Base-by-base conservation (phyloP, 2,329 filamentous ascomycete species). In the Aureobasidium sp. region DNA sequence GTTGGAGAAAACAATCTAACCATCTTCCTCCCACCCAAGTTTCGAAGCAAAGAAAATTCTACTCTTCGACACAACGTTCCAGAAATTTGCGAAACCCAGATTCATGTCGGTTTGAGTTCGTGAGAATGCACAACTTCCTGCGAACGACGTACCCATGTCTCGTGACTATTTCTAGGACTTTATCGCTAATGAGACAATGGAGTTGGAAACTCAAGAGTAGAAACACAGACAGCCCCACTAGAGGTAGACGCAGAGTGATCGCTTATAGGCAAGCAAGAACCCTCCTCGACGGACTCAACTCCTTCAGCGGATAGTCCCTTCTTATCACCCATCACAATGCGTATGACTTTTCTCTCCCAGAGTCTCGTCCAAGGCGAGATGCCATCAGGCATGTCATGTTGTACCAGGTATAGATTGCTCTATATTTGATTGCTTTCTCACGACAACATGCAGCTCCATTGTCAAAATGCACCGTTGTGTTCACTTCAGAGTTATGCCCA, bases 1-100 rank as follows among this genome's bases (percentile, higher is more conserved):
- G 55, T 59, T 59, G 43, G 32, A 48, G 15, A 59, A 48, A 27
- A 37, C 34, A 46, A 57, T 57, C 46, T 57, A 41, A 36, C 37
- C 51, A 43, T 32, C 15, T 41, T 37, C 29, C 17, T 55, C 17
- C 51, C 36, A 41, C 50, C 51, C 36, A 43, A 29, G 15, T 20
- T 41, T 15, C 37, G 51, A 43, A n/a, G 8, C 24, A 5, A 13
- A 37, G 17, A 55, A n/a, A 41, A 29, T 20, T 32, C 26, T 43
- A 29, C 36, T 20, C 37, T 29, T n/a, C 20, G 20, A 29, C 34
- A 39, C 32, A 53, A 55, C 51, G 32, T 37, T 20, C 37, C 29
- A 13, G 20, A 5, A 52, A 52, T 15, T 20, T n/a, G 34, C 15
- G 13, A 20, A 36, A 8, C 7, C 7, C 7, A 36, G 26, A 36